Conservation (phyloP, 805 yeast genomes). For the Maudiozyma pseudohumilis region DNA sequence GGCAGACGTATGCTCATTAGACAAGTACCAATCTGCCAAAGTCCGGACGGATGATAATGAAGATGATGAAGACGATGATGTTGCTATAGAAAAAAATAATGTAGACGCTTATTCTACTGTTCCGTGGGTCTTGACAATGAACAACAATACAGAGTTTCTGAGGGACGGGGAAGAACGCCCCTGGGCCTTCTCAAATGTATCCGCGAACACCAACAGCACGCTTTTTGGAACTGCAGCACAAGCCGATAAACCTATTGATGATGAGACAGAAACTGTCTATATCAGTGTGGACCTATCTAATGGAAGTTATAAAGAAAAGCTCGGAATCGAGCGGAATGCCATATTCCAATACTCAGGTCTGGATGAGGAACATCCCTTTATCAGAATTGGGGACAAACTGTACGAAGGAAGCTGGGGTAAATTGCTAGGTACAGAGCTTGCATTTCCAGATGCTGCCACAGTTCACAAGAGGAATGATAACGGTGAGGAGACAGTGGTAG, state of each 20-base stretch:
- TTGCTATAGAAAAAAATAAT: not conserved
- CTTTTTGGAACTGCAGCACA: conserved; percentile 30
- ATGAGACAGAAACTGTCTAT: conserved; percentile 37
- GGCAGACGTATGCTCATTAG: conserved; percentile 82
- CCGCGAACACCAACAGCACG: conserved; percentile 46
- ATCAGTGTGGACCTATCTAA: conserved; percentile 46
- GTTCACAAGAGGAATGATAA: conserved; percentile 11
- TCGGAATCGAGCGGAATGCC: conserved; percentile 31
- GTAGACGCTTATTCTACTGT: conserved; percentile 3
- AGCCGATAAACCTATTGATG: conserved; percentile 1
- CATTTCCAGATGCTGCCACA: conserved; percentile 24
- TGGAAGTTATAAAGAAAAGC: conserved; percentile 23
- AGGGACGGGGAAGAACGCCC: conserved; percentile 83
- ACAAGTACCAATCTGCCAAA: conserved; percentile 37
- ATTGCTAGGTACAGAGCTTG: conserved; percentile 68
- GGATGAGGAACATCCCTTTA: conserved; percentile 43
- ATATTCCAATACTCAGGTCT: conserved; percentile 48
- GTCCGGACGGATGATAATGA: conserved; percentile 12
- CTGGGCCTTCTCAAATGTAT: conserved; percentile 74
- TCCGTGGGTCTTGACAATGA: conserved; percentile 54
- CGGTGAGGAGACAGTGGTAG: not conserved
- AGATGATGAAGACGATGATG: conserved; percentile 7
- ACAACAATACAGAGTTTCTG: conserved; percentile 67
- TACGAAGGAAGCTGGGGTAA: conserved; percentile 71
- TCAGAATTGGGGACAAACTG: conserved; percentile 47